Base-by-base conservation (phyloP, 257 asterid genomes). In the Nicotiana benthamiana region DNA sequence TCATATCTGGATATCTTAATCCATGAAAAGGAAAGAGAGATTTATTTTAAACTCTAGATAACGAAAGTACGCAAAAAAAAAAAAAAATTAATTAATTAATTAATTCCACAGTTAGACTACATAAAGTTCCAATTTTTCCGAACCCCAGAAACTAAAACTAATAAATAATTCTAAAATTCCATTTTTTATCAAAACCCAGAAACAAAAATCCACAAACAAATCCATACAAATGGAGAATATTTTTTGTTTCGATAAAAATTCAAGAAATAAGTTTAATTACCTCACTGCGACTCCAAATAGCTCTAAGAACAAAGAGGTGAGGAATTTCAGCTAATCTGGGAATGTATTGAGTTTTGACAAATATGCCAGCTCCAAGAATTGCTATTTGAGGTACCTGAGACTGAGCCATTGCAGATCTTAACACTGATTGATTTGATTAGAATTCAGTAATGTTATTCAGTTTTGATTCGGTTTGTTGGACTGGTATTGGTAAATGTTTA, bases 241-340 rank as follows among this genome's bases (percentile, higher is more conserved):
- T 10, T 13, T 30, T 16, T 6, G 5, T 28, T 64, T 30, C 3
- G 2, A 40, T 40, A 7, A 40, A 40, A 40, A 40, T 40, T 40
- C 46, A 40, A 40, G 46, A 40, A 40, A 7, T 40, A 40, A 40
- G 46, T 40, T 40, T 1, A 40, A 40, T 40, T 40, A 92, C 97
- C 98, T 91, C 85, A 53, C 90, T 83, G 81, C 99, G 97, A 84
- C 97, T 93, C 99, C 99, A 95, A 83, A 95, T 93, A 72, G 90
- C 89, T 83, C 83, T 86, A 80, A 95, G 94, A 68, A 87, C 79
- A 48, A 92, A 85, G 48, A 84, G 92, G 63, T 88, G 60, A 67
- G 98, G 90, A 85, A 95, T 89, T 83, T 95, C 99, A 61, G 98
- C 94, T 68, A 95, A 86, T 87, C 98, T 87, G 12, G 99, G 99